Evolutionary conservation across 1,139 yeast species (phyloP), one percentile per base, ranked within the genome.

Genomic region (Hanseniaspora sp.): DNA sequence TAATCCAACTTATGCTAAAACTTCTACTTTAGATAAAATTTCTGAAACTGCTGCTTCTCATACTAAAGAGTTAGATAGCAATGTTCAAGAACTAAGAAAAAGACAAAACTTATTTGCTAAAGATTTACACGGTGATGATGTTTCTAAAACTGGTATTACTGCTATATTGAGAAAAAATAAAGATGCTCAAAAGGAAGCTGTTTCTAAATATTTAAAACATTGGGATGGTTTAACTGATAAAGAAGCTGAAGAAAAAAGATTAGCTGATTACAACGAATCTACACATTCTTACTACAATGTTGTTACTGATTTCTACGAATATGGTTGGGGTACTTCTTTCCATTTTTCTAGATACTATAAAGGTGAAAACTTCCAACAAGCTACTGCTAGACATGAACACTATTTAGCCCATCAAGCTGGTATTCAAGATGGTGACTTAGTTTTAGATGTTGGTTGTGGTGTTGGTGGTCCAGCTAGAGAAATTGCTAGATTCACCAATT

Each of bases 311-410:
- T 86, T 78, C 63, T 92, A 92, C 75, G 98, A 92, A 74, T 92
- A 92, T 71, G 98, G 98, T 48, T 92, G 98, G 98, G 98, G 98
- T 59, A 79, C 96, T 29, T 86, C 96, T n/a, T 92, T 92, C 86
- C 98, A 92, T 71, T 92, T 92, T 69, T 86, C 95, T 46, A 80
- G 96, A 64, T 92, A 83, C 74, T 90, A 86, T 76, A 77, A 76
- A 67, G 97, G 96, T 58, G 98, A 92, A 73, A 82, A 95, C 41
- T 92, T 92, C 74, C 75, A 80, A 66, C 97, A 92, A 71, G 95
- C 97, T 46, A 81, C 87, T 62, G 97, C 97, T 52, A 81, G 98
- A 74, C 98, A 92, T 71, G 98, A 92, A 74, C 98, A 92, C 72
- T 92, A 79, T 71, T 75, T 92, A 64, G 98, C 98, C 41, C 74